phyloP scores from a whole-genome alignment of 306 rosid species.

The Begonia fuchsioides region DNA sequence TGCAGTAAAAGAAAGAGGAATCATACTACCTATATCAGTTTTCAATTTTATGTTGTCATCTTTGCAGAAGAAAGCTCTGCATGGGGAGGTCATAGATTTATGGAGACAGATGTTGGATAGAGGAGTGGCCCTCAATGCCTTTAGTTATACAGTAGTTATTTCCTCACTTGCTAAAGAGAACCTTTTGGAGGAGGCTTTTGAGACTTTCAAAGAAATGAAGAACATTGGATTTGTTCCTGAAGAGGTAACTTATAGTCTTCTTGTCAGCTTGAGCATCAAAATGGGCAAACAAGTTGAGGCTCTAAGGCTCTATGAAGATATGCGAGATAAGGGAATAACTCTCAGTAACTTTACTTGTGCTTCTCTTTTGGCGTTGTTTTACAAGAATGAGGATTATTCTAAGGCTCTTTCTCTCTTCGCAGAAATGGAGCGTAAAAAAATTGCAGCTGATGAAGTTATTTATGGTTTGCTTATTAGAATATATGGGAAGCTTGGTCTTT shows the following conservation, averaged over 20 bases:
- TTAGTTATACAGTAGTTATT: slow-evolving; percentile 61
- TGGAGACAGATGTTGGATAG: slow-evolving; percentile 62
- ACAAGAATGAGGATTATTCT: slow-evolving; percentile 68
- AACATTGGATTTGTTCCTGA: slow-evolving; percentile 50
- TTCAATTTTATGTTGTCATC: slow-evolving; percentile 92
- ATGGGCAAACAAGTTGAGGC: slow-evolving; percentile 42
- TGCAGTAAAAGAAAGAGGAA: slow-evolving; percentile 56
- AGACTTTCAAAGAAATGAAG: slow-evolving; percentile 46
- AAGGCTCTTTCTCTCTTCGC: slow-evolving; percentile 78
- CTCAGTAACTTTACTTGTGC: slow-evolving; percentile 90
- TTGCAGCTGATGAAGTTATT: slow-evolving; percentile 78
- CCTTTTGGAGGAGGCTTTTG: slow-evolving; percentile 44
- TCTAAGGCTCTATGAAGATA: slow-evolving; percentile 50
- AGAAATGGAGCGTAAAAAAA: slow-evolving; percentile 54
- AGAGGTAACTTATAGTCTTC: slow-evolving; percentile 63
- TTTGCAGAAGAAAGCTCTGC: slow-evolving; percentile 85
- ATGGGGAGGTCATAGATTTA: slow-evolving; percentile 36
- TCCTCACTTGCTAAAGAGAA: slow-evolving; percentile 54
- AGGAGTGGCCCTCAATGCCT: slow-evolving; percentile 40
- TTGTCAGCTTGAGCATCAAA: slow-evolving; percentile 53
- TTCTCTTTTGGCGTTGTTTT: slow-evolving; percentile 69
- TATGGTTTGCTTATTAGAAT: slow-evolving; percentile 83
- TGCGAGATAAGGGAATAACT: slow-evolving; percentile 44
- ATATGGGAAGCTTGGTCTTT: slow-evolving; percentile 81
- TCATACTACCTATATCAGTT: slow-evolving; percentile 47